Conservation (phyloP, 2,329 filamentous ascomycete genomes). For the Colletotrichum karsti region DNA sequence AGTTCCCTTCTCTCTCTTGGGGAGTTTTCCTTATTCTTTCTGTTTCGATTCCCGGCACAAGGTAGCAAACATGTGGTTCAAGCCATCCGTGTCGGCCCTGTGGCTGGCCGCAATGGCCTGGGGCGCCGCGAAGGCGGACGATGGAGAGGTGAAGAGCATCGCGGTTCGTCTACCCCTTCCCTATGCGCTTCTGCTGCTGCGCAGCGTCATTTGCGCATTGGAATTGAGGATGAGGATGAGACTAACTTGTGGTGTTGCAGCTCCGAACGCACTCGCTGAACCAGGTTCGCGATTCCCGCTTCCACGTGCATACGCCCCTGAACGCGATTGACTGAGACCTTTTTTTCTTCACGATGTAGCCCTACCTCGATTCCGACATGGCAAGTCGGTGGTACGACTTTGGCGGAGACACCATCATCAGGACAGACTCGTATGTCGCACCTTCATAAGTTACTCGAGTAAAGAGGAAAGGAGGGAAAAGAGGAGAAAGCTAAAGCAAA, state of each 20-base stretch:
- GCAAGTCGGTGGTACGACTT: slow-evolving; percentile 99
- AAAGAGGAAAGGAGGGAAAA: not conserved
- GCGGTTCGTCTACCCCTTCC: slow-evolving; percentile 48
- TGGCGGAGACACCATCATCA: slow-evolving; percentile 91
- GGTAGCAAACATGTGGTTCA: slow-evolving; percentile 52
- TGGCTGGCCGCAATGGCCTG: slow-evolving; percentile 60
- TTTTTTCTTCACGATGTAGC: slow-evolving; percentile 63
- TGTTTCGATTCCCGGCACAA: slow-evolving; percentile 2
- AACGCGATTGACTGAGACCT: slow-evolving; percentile 20
- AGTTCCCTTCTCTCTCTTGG: slow-evolving; percentile 14
- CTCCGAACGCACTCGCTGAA: slow-evolving; percentile 86
- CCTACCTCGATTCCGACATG: slow-evolving; percentile 97
- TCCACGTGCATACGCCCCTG: not conserved
- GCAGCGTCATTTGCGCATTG: not conserved
- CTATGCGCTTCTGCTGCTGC: too few species aligned
- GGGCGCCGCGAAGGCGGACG: slow-evolving; percentile 57
- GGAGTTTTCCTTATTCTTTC: slow-evolving; percentile 4
- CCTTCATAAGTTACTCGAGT: not conserved
- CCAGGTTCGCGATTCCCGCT: slow-evolving; percentile 59
- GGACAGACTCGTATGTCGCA: slow-evolving; percentile 69
- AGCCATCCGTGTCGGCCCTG: slow-evolving; percentile 53
- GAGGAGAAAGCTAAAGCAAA: slow-evolving; percentile 31
- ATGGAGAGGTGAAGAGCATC: slow-evolving; percentile 58
- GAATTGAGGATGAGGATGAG: not conserved
- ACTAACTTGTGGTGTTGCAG: slow-evolving; percentile 52